Conservation (phyloP, 169 alveolate genomes). For the Cryptosporidium baileyi region DNA sequence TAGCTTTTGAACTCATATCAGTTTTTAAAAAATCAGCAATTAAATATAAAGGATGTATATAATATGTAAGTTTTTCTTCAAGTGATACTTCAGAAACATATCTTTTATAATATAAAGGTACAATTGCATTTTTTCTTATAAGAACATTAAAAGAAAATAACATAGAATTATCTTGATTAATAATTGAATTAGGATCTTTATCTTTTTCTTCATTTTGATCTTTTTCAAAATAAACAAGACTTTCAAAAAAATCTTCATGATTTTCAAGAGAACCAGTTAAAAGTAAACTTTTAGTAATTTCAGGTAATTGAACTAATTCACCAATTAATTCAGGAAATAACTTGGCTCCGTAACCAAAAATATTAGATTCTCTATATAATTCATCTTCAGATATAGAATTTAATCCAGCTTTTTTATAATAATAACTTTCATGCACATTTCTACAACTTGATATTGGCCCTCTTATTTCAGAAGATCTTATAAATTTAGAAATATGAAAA, state of each 20-base stretch:
- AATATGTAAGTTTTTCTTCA: slow-evolving; percentile 24
- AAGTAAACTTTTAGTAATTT: not conserved
- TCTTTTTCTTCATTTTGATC: not conserved
- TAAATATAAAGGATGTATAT: slow-evolving; percentile 36
- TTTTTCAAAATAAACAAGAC: slow-evolving; percentile 26
- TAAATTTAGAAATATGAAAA: too few species aligned
- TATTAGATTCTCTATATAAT: not conserved
- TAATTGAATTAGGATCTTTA: not conserved
- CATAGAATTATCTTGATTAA: slow-evolving; percentile 1
- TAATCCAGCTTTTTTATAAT: slow-evolving; percentile 27
- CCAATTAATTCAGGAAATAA: slow-evolving; percentile 25
- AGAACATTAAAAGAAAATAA: not conserved
- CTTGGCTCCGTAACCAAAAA: not conserved
- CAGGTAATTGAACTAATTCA: slow-evolving; percentile 17
- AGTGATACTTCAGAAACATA: not conserved
- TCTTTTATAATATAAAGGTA: slow-evolving; percentile 54
- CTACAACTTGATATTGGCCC: slow-evolving; percentile 24
- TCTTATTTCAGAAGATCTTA: slow-evolving; percentile 17
- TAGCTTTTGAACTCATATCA: slow-evolving; percentile 32
- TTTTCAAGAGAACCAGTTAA: slow-evolving; percentile 8
- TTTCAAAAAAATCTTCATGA: slow-evolving; percentile 43
- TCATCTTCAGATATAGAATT: not conserved
- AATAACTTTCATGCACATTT: slow-evolving; percentile 27
- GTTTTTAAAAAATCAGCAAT: slow-evolving; percentile 53
- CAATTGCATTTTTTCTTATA: slow-evolving; percentile 2